These are phyloP conservation scores for Kitagawia praeruptora DNA, from an alignment of 129 eudicot genomes.

Conservation along the genomic window DNA sequence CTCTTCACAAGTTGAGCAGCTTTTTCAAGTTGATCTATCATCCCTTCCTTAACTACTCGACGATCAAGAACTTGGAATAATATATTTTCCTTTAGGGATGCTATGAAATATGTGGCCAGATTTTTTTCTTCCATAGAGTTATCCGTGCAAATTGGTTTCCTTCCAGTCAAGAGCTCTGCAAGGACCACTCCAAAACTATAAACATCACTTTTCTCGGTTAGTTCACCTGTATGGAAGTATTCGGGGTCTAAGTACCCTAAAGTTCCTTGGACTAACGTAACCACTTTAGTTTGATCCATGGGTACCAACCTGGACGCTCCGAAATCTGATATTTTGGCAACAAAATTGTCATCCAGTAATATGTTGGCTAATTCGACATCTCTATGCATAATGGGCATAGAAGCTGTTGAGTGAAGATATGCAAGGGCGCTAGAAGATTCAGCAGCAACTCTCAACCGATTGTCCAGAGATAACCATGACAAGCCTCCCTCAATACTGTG, in stretches of 20 bases:
- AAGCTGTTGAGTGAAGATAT: not conserved
- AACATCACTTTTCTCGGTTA: not conserved
- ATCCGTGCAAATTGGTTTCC: too few relatives aligned
- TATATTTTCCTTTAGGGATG: too few relatives aligned
- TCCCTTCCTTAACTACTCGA: too few relatives aligned
- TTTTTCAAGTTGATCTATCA: too few relatives aligned
- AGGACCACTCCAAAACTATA: too few relatives aligned
- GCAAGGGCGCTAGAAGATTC: not conserved
- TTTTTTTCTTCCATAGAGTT: too few relatives aligned
- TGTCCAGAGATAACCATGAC: not conserved
- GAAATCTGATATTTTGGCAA: not conserved
- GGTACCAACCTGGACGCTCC: not conserved
- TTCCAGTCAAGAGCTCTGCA: too few relatives aligned
- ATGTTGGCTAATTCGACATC: not conserved
- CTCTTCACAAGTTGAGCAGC: too few relatives aligned
- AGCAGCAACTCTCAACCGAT: not conserved
- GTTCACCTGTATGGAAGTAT: not conserved
- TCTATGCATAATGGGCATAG: not conserved
- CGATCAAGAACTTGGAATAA: too few relatives aligned
- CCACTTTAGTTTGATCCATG: not conserved
- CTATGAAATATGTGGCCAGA: too few relatives aligned
- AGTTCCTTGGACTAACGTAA: not conserved
- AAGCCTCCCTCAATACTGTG: not conserved
- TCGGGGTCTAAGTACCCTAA: not conserved
- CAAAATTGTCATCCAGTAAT: not conserved